Conservation (phyloP, 768 basidiomycete genomes). For the Lactifluus pinguis region DNA sequence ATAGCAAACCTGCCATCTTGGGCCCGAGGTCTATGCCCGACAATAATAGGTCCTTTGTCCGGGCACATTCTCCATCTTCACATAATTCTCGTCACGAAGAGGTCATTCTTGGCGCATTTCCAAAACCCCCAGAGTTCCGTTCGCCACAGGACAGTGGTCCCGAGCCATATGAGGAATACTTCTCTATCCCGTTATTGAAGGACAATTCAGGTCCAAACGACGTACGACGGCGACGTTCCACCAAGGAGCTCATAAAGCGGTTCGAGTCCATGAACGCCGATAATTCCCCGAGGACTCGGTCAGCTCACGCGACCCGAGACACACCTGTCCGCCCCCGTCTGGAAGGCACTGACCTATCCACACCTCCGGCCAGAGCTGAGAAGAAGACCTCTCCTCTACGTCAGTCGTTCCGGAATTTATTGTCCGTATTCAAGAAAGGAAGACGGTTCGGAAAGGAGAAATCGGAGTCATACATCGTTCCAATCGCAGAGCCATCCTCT, state of each 20-base stretch:
- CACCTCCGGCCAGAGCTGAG: slow-evolving; percentile 28
- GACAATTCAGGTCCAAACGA: background rate
- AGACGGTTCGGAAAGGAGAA: slow-evolving; percentile 23
- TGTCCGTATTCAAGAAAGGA: slow-evolving; percentile 53
- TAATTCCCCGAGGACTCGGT: background rate
- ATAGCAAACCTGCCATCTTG: background rate
- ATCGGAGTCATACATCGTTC: slow-evolving; percentile 10
- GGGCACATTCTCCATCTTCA: slow-evolving; percentile 2
- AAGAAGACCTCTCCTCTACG: slow-evolving; percentile 48
- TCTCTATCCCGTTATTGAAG: slow-evolving; percentile 9
- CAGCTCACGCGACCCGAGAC: slow-evolving; percentile 2
- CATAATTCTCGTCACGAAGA: slow-evolving; percentile 6
- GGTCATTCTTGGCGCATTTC: background rate
- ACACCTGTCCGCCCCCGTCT: slow-evolving; percentile 16
- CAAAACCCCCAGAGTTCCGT: slow-evolving; percentile 13
- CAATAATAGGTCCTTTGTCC: slow-evolving; percentile 3
- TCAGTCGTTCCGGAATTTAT: slow-evolving; percentile 53
- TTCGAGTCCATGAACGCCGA: slow-evolving; percentile 38
- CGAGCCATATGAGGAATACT: slow-evolving; percentile 18
- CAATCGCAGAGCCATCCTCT: background rate
- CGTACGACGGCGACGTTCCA: slow-evolving; percentile 23
- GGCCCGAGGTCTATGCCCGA: slow-evolving; percentile 13
- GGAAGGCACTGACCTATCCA: slow-evolving; percentile 17
- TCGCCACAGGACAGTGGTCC: slow-evolving; percentile 13
- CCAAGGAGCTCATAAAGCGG: slow-evolving; percentile 44